A percentile compares a stretch with the other conserved stretches of the same genome.
phyloP scores from a whole-genome alignment of 331 rosid genomes.

The Quercus lobata region DNA sequence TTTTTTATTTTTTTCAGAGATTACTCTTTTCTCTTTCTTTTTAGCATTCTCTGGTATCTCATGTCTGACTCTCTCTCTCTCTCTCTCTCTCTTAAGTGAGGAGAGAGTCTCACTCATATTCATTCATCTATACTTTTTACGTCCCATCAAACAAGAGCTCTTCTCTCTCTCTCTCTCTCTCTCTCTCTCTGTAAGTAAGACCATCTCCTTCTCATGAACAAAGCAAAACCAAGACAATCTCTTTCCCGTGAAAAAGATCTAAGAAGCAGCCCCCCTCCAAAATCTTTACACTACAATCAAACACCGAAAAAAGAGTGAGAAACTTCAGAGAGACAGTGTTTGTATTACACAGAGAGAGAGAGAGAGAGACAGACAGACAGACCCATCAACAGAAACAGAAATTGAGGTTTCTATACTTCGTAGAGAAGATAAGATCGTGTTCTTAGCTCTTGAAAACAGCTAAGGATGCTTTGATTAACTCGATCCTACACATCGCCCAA shows the following conservation, averaged over 20 bases:
- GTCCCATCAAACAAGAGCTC: constrained; percentile 67
- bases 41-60: too few relatives aligned
- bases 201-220: constrained; percentile 3
- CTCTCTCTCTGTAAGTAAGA: background rate
- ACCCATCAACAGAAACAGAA: background rate
- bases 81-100: background rate
- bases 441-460: background rate
- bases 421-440: background rate
- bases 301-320: background rate
- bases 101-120: constrained; percentile 30
- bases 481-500: too few relatives aligned
- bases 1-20: background rate
- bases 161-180: constrained; percentile 7
- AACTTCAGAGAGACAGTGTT: background rate
- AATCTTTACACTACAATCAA: background rate
- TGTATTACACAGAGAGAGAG: background rate
- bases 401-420: background rate
- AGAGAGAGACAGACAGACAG: background rate
- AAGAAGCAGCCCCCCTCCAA: background rate
- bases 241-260: constrained; percentile 31
- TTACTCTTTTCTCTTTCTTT: background rate
- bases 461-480: too few relatives aligned
- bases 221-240: constrained; percentile 12
- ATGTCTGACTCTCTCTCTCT: background rate
- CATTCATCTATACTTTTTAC: constrained; percentile 55